Percentiles rank a stretch among this genome's conserved stretches.
Evolutionary conservation across 768 basidiomycete genomes (phyloP).

Genomic region (Arthromyces matolae): DNA sequence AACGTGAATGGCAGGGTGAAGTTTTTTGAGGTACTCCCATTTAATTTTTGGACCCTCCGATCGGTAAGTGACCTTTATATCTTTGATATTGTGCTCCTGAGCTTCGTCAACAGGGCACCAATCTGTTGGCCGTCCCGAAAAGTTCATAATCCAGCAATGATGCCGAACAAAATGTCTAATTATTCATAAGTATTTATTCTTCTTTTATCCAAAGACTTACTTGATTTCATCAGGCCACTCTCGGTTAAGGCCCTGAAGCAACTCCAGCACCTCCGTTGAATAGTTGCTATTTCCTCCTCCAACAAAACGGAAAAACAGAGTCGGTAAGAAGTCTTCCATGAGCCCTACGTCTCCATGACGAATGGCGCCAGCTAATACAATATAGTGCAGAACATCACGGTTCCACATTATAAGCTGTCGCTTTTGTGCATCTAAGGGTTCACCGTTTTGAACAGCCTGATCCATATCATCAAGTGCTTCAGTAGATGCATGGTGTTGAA

Average conservation of each 20-base stretch:
- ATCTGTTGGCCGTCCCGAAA: conserved; percentile 5
- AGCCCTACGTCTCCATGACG: conserved; percentile 21
- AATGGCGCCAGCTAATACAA: conserved; percentile 34
- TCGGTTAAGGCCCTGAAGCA: conserved; percentile 26
- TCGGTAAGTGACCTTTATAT: conserved; percentile 22
- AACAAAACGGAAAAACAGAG: conserved; percentile 1
- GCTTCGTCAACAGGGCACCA: conserved; percentile 15
- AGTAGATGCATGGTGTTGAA: conserved; percentile 27
- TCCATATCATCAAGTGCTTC: conserved; percentile 19
- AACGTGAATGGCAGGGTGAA: conserved; percentile 29
- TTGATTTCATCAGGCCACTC: conserved; percentile 29
- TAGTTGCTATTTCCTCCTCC: conserved; percentile 32
- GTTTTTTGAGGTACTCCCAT: conserved; percentile 29
- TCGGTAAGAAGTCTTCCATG: neutral
- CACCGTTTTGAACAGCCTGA: conserved; percentile 6
- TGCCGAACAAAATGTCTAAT: conserved; percentile 14
- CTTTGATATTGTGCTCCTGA: conserved; percentile 21
- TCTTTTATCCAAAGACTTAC: conserved; percentile 18
- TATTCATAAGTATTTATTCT: neutral
- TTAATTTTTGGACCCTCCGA: conserved; percentile 29
- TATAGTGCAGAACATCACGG: conserved; percentile 32
- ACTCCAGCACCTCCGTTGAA: conserved; percentile 28
- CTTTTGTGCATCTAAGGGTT: conserved; percentile 12
- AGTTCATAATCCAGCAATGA: conserved; percentile 22
- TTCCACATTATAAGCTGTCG: conserved; percentile 32